Evolutionary conservation across 495 filamentous ascomycete genomes (phyloP).

Genomic region (Hypoxylon rickii): DNA sequence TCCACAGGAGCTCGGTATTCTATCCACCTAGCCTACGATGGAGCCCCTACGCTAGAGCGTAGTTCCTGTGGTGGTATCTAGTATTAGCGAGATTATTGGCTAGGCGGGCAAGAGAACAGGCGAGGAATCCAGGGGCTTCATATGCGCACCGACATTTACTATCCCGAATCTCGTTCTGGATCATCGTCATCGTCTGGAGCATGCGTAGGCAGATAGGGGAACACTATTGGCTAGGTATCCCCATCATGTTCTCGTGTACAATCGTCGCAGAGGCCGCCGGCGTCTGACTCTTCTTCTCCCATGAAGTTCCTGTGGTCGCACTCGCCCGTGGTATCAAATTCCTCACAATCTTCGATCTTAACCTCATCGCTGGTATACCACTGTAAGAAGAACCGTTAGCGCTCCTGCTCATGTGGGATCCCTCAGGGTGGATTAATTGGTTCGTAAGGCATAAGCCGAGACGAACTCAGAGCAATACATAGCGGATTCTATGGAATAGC

Average conservation of each 20-base stretch:
- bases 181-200: background rate
- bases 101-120: background rate
- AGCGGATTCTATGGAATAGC: no score
- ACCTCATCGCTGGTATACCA: constrained; percentile 43
- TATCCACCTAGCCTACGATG: no score
- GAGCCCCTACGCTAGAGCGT: no score
- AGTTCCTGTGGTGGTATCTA: no score
- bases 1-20: no score
- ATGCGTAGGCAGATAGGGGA: background rate
- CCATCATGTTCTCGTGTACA: constrained; percentile 25
- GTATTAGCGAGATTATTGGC: no score
- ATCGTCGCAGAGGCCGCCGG: constrained; percentile 38
- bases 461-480: no score
- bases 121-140: no score
- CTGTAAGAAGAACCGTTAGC: constrained; percentile 14
- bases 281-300: constrained; percentile 36
- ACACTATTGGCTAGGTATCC: constrained; percentile 1
- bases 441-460: no score
- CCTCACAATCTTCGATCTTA: constrained; percentile 34
- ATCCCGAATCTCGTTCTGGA: background rate
- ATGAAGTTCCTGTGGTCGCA: constrained; percentile 32
- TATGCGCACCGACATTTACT: background rate
- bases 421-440: no score
- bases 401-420: background rate
- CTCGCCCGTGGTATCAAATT: constrained; percentile 26